Evolutionary conservation across 306 rosid species (phyloP).

Genomic region (Prunus dulcis): DNA sequence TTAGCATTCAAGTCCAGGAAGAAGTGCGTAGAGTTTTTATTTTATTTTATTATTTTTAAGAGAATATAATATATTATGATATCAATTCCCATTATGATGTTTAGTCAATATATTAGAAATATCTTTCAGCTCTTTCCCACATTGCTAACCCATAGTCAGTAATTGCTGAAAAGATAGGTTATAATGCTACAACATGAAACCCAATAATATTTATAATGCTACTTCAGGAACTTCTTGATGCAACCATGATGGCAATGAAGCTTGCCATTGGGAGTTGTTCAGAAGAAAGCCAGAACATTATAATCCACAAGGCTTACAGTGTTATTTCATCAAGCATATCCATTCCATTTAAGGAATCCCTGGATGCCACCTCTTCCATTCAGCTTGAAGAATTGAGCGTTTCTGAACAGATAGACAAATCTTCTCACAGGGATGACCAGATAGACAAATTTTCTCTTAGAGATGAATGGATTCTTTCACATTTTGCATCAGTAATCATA

Average conservation of each 20-base stretch:
- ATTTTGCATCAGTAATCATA: conserved; percentile 77
- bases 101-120: background rate
- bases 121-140: conserved; percentile 15
- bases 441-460: conserved; percentile 38
- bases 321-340: conserved; percentile 51
- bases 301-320: conserved; percentile 60
- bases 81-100: background rate
- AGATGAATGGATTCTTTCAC: conserved; percentile 63
- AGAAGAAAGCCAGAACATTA: conserved; percentile 57
- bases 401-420: conserved; percentile 38
- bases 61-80: background rate
- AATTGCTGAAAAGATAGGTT: background rate
- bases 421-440: conserved; percentile 51
- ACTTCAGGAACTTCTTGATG: conserved; percentile 71
- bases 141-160: background rate
- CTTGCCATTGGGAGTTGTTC: conserved; percentile 66
- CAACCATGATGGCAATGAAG: conserved; percentile 65
- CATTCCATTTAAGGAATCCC: conserved; percentile 39
- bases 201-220: conserved; percentile 27
- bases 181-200: conserved; percentile 14
- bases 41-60: background rate
- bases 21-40: conserved; percentile 40
- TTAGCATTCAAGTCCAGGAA: conserved; percentile 36
- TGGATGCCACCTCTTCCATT: conserved; percentile 14
- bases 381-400: conserved; percentile 47